phyloP scores from a whole-genome alignment of 352 stramenopile species.

The Heterotrichella gracilis region DNA sequence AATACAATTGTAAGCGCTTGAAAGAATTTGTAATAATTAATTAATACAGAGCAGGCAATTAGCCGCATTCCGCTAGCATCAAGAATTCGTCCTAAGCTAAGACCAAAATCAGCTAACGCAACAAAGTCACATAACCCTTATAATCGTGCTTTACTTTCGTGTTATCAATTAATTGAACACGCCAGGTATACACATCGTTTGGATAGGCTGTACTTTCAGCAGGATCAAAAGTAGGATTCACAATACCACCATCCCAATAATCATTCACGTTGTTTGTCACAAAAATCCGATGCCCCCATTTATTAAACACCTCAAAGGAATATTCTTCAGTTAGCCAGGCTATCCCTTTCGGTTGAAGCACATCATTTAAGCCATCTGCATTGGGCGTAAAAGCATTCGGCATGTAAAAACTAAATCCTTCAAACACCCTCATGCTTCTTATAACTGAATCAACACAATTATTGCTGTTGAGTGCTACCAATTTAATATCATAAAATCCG shows the following conservation, averaged over 20 bases:
- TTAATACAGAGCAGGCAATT: too few species aligned
- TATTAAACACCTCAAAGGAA: neutral
- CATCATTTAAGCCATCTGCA: neutral
- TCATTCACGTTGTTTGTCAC: neutral
- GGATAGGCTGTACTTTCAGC: too few species aligned
- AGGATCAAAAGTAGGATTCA: too few species aligned
- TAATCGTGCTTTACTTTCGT: too few species aligned
- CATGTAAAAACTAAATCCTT: neutral
- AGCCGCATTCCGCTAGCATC: too few species aligned
- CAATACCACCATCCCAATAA: neutral
- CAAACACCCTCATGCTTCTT: neutral
- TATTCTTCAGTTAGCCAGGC: neutral
- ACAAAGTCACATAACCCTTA: too few species aligned
- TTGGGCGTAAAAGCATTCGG: neutral
- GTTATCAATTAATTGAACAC: too few species aligned
- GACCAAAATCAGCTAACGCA: too few species aligned
- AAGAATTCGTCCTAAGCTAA: too few species aligned
- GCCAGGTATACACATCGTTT: too few species aligned
- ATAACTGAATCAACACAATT: neutral
- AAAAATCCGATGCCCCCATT: neutral
- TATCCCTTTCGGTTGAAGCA: neutral
- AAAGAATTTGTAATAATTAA: too few species aligned
- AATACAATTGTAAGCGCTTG: too few species aligned
- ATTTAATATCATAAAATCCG: neutral
- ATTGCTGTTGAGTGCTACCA: neutral